These are phyloP conservation scores for Phytophthora europaea DNA, from an alignment of 352 stramenopile species.

Conservation along the genomic window DNA sequence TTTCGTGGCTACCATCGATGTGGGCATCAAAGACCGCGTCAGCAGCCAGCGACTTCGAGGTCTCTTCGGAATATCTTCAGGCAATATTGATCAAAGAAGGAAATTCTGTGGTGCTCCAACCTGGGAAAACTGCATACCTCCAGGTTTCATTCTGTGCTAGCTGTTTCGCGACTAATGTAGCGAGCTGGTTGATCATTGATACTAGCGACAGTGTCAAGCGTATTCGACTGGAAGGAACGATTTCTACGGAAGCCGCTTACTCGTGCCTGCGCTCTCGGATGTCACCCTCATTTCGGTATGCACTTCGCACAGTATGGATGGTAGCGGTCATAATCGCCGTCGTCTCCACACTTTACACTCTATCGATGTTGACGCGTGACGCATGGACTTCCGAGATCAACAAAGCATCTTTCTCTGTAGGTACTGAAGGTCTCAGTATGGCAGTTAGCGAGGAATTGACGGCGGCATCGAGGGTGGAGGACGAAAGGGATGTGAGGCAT, in stretches of 20 bases:
- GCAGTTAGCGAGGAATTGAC: not conserved
- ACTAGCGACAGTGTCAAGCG: constrained; percentile 36
- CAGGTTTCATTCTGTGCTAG: constrained; percentile 37
- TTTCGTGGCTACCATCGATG: constrained; percentile 8
- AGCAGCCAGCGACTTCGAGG: constrained; percentile 21
- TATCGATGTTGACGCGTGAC: constrained; percentile 19
- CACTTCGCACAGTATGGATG: constrained; percentile 28
- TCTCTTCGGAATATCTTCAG: constrained; percentile 14
- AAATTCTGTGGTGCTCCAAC: constrained; percentile 13
- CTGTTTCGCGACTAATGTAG: constrained; percentile 31
- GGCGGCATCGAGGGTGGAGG: not conserved
- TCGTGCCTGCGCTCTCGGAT: constrained; percentile 39
- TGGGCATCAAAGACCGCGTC: not conserved
- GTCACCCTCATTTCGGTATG: constrained; percentile 7
- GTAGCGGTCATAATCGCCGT: constrained; percentile 19
- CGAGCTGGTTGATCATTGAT: constrained; percentile 44
- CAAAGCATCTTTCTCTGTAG: not conserved
- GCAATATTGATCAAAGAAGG: not conserved
- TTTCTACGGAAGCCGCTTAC: constrained; percentile 38
- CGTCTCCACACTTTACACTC: constrained; percentile 12
- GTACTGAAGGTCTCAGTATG: not conserved
- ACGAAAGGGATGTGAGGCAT: not conserved
- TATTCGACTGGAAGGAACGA: constrained; percentile 40
- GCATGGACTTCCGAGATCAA: constrained; percentile 14
- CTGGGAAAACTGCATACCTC: constrained; percentile 19